Evolutionary conservation across 1,284 basidiomycete species (phyloP), one percentile per base, ranked within the genome.

Genomic region (Apiotrichum mycotoxinovorans): DNA sequence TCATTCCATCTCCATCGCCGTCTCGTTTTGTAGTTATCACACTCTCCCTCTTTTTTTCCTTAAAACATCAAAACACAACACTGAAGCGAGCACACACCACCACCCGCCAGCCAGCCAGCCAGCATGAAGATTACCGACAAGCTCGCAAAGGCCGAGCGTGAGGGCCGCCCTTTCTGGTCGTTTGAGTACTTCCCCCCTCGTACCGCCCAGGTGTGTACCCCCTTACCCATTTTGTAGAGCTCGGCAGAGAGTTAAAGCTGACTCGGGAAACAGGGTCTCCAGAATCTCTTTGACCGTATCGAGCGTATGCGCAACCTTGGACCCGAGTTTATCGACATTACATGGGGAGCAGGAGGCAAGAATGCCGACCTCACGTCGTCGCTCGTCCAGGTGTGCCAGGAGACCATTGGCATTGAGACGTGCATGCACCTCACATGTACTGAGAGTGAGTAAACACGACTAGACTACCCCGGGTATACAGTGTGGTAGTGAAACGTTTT

Each of bases 381-480:
- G 71, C 87, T 99, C 79, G 93, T 98, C 65, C 94, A 95, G 80
- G 93, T 91, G 44, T 93, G 90, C 70, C 91, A 95, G 77, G 83
- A 88, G 55, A 80, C 91, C 27, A 90, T 98, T 74, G 93, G 93
- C 3, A 83, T 97, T 46, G 92, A 97, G 80, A 92, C 91, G 25
- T 98, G 93, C 79, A 94, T 99, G 89, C 95, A 99, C 78, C 79
- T 98, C 63, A 98, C 94, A 42, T 98, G 95, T 74, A 98, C 95
- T 35, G 97, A 97, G 79, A 96, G 75, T 77, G 60, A 71, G 75
- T 68, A 44, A n/a, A n/a, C n/a, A 35, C 38, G n/a, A n/a, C n/a
- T n/a, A n/a, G n/a, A n/a, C n/a, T n/a, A n/a, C n/a, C n/a, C n/a
- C n/a, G n/a, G n/a, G n/a, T n/a, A n/a, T n/a, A n/a, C n/a, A n/a